phyloP scores from a whole-genome alignment of 2,329 filamentous ascomycete genomes.

The Berkeleyomyces basicola region DNA sequence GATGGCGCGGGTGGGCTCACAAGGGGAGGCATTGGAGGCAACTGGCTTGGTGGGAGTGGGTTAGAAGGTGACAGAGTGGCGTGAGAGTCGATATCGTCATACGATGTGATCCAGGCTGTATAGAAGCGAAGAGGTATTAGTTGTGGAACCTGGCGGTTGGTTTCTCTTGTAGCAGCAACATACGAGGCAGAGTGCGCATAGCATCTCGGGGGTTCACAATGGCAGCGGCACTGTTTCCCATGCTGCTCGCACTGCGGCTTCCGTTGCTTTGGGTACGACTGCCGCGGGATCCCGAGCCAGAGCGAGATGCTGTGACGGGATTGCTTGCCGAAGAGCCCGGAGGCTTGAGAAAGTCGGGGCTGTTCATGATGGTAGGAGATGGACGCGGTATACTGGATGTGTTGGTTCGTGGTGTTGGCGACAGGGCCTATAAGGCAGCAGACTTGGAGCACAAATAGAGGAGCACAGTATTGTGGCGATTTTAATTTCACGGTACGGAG shows the following conservation, averaged over 20 bases:
- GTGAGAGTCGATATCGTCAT: constrained; percentile 23
- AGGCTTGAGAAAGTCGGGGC: constrained; percentile 8
- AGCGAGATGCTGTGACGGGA: constrained; percentile 3
- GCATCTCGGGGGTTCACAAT: constrained; percentile 7
- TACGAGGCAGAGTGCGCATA: constrained; percentile 11
- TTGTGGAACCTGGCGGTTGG: not conserved
- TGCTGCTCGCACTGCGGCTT: constrained; percentile 10
- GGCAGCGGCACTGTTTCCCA: not conserved
- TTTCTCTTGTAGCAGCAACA: not conserved
- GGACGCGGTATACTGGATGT: not conserved
- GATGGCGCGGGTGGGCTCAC: constrained; percentile 25
- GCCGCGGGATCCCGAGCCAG: not conserved
- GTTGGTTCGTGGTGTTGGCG: not conserved
- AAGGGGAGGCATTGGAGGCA: constrained; percentile 22
- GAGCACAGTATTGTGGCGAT: not conserved
- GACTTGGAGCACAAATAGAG: not conserved
- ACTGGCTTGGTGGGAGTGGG: constrained; percentile 19
- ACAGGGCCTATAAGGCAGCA: not conserved
- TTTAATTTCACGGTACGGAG: not conserved
- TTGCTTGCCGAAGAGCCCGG: constrained; percentile 13
- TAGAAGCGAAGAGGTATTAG: no score
- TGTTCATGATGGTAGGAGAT: constrained; percentile 4
- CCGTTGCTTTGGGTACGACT: constrained; percentile 1
- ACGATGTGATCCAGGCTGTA: constrained; percentile 34
- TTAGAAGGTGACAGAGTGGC: not conserved